Evolutionary conservation across 805 yeast species (phyloP).

Genomic region (Ogataea corticis): DNA sequence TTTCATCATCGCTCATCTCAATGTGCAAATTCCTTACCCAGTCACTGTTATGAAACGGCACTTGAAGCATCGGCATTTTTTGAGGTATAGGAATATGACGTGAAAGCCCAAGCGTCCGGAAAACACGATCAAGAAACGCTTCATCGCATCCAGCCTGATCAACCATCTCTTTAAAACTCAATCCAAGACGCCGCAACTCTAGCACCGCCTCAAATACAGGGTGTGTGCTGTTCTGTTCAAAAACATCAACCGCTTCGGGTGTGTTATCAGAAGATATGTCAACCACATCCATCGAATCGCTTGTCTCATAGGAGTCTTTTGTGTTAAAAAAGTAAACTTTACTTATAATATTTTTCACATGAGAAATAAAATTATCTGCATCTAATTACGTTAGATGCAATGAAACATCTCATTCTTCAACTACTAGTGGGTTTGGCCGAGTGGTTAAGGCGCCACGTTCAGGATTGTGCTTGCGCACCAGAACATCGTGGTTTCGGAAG

Average conservation of each 20-base stretch:
- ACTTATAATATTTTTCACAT: background rate
- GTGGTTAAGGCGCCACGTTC: constrained; percentile 34
- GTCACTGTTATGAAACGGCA: constrained; percentile 19
- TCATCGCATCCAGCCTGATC: constrained; percentile 20
- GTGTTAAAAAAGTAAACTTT: background rate
- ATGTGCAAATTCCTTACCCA: constrained; percentile 21
- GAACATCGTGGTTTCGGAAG: constrained; percentile 28
- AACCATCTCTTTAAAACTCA: constrained; percentile 19
- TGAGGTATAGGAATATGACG: background rate
- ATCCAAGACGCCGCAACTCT: constrained; percentile 26
- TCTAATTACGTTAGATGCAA: background rate
- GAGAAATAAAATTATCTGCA: background rate
- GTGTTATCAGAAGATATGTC: constrained; percentile 6
- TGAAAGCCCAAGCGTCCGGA: constrained; percentile 11
- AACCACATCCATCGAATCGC: constrained; percentile 14
- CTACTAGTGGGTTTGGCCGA: constrained; percentile 30
- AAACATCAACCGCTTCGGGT: constrained; percentile 11
- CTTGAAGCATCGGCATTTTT: background rate
- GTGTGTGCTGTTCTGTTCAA: constrained; percentile 12
- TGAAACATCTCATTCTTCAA: background rate
- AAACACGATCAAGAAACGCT: constrained; percentile 17
- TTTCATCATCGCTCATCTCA: constrained; percentile 39
- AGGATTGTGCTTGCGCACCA: constrained; percentile 12
- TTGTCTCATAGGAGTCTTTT: background rate
- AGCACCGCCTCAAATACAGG: constrained; percentile 25